Evolutionary conservation across 495 filamentous ascomycete genomes (phyloP).

Genomic region (Astrocystis sublimbata): DNA sequence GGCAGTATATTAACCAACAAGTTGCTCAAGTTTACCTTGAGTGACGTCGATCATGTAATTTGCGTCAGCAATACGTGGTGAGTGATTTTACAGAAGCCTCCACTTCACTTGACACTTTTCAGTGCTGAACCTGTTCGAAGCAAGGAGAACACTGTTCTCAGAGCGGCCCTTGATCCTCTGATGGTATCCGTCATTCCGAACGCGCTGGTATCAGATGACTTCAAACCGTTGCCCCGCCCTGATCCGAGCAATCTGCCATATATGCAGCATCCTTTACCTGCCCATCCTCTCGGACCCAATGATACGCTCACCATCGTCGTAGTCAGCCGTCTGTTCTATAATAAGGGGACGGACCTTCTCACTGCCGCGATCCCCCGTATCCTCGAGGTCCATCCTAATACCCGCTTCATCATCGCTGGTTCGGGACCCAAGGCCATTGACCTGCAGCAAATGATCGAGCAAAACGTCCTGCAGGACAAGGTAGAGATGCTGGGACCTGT

Average conservation of each 20-base stretch:
- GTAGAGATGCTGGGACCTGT: slow-evolving; percentile 90
- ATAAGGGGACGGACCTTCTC: slow-evolving; percentile 94
- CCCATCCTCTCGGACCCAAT: slow-evolving; percentile 65
- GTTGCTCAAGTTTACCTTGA: slow-evolving; percentile 89
- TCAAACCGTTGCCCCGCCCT: slow-evolving; percentile 62
- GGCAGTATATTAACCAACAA: slow-evolving; percentile 97
- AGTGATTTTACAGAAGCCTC: slow-evolving; percentile 15
- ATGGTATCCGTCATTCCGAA: slow-evolving; percentile 99
- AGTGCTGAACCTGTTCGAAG: slow-evolving; percentile 43
- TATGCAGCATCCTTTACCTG: slow-evolving; percentile 37
- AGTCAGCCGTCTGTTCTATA: slow-evolving; percentile 96
- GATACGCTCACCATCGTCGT: slow-evolving; percentile 95
- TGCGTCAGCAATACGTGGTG: slow-evolving; percentile 98
- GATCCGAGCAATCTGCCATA: slow-evolving; percentile 34
- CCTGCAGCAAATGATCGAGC: slow-evolving; percentile 95
- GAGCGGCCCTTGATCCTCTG: slow-evolving; percentile 89
- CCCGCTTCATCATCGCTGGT: slow-evolving; percentile 95
- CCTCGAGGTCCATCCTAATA: slow-evolving; percentile 81
- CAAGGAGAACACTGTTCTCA: slow-evolving; percentile 96
- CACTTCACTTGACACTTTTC: not conserved
- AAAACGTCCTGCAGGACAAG: slow-evolving; percentile 90
- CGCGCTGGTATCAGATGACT: slow-evolving; percentile 95
- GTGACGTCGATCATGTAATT: slow-evolving; percentile 97
- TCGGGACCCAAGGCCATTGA: slow-evolving; percentile 96
- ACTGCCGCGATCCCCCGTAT: slow-evolving; percentile 94